A percentile compares a stretch with the other conserved stretches of the same genome.
Conservation (phyloP, 768 basidiomycete species). For the Lentinula edodes region DNA sequence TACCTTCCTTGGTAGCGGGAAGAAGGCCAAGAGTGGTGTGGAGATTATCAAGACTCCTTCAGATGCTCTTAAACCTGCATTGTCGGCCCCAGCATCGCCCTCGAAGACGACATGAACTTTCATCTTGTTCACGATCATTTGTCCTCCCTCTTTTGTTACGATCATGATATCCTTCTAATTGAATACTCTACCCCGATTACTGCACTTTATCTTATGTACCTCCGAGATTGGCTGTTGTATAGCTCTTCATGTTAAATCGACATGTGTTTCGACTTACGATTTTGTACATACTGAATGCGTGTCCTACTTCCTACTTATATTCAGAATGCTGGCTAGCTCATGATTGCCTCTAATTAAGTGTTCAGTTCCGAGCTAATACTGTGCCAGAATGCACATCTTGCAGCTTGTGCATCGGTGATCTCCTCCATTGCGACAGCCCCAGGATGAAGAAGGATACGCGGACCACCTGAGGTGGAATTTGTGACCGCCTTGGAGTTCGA, state of each 20-base stretch:
- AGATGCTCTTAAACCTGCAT: not conserved
- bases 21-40: not conserved
- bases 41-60: constrained; percentile 5
- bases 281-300: no score
- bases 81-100: not conserved
- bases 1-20: not conserved
- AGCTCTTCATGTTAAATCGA: no score
- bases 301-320: no score
- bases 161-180: no score
- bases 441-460: constrained; percentile 7
- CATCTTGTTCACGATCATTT: no score
- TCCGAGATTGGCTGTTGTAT: no score
- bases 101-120: not conserved
- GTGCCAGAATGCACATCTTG: constrained; percentile 9
- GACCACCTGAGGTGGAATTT: constrained; percentile 1
- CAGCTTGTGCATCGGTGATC: not conserved
- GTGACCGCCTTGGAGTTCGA: not conserved
- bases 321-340: no score
- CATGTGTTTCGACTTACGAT: no score
- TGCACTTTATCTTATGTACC: no score
- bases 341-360: not conserved
- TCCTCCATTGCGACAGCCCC: constrained; percentile 5
- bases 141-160: no score
- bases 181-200: no score
- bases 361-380: constrained; percentile 4